Conservation (phyloP, 2,329 filamentous ascomycete genomes). For the Pseudopithomyces chartarum region DNA sequence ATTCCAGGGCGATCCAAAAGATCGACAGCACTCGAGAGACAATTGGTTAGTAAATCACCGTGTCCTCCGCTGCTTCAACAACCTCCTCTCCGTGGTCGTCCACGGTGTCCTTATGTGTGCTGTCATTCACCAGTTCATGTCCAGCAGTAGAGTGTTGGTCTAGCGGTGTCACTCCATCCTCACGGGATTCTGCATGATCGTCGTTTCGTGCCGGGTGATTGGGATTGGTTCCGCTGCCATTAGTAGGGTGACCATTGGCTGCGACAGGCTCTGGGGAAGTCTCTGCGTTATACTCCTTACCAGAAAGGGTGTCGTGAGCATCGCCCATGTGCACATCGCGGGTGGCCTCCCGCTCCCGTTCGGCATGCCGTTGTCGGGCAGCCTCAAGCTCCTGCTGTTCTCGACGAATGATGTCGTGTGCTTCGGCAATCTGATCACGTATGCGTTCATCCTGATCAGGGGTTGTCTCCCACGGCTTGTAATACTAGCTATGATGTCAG, state of each 20-base stretch:
- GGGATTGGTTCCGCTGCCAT: slow-evolving; percentile 26
- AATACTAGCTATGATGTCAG: slow-evolving; percentile 65
- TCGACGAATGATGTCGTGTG: slow-evolving; percentile 65
- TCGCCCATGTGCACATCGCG: slow-evolving; percentile 18
- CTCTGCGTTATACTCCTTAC: slow-evolving; percentile 33
- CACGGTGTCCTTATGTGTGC: slow-evolving; percentile 53
- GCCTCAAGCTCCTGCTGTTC: slow-evolving; percentile 69
- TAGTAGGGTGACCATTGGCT: slow-evolving; percentile 30
- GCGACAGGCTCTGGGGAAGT: slow-evolving; percentile 17
- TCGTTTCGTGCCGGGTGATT: slow-evolving; percentile 31
- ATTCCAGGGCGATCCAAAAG: slow-evolving; percentile 8
- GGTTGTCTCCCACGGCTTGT: slow-evolving; percentile 80
- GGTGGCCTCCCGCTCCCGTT: slow-evolving; percentile 22
- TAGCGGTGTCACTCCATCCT: slow-evolving; percentile 23
- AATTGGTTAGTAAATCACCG: slow-evolving; percentile 76
- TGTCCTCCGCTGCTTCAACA: slow-evolving; percentile 85
- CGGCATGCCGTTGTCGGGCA: slow-evolving; percentile 36
- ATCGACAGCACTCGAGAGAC: not conserved
- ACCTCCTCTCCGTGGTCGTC: slow-evolving; percentile 79
- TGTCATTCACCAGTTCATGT: slow-evolving; percentile 36
- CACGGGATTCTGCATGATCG: slow-evolving; percentile 25
- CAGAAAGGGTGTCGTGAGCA: slow-evolving; percentile 21
- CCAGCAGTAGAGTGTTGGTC: slow-evolving; percentile 26
- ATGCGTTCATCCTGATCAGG: slow-evolving; percentile 72
- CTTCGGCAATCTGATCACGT: slow-evolving; percentile 69